Evolutionary conservation across 1,284 basidiomycete genomes (phyloP), one percentile per base, ranked within the genome.

Genomic region (Serendipita sp.): DNA sequence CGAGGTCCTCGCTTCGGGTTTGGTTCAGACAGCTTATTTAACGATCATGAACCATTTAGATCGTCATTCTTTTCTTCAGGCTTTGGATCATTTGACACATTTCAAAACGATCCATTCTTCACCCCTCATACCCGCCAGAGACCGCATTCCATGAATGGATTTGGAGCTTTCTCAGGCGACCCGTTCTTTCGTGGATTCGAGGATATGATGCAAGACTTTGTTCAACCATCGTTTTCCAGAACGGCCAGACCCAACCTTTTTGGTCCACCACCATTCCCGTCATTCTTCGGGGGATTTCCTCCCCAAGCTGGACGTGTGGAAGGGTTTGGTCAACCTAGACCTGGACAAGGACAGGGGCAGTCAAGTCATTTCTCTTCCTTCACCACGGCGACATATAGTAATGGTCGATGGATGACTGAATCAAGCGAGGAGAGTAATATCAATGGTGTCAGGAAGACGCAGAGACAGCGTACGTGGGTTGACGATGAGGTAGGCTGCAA

Each of bases 371-470:
- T 35, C n/a, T 58, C 53, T n/a, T 58, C 53, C 8, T 58, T n/a
- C 53, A 58, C 53, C 15, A 22, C 53, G 8, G 17, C 53, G 29
- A 58, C 53, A 34, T 58, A 58, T n/a, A 17, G 30, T n/a, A 35
- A 58, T 35, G 53, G 53, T n/a, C 22, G 34, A 58, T 58, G 53
- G 53, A 58, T n/a, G 5, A 22, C 53, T 32, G 53, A 58, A 32
- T 58, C 53, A 58, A n/a, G n/a, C 32, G 53, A 58, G 34, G 53
- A 58, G 29, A 58, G 53, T 30, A 58, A 58, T 35, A 32, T 58
- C 22, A 34, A 58, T 26, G 53, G 53, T 26, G 53, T 30, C 22
- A 58, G 53, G 8, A 58, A 34, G n/a, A 30, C 15, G 29, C 53
- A 58, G 30, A 35, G 26, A n/a, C 53, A 58, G 30, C 53, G 53